These are phyloP conservation scores for Annona cherimola DNA, from an alignment of 164 flowering plant genomes.

Conservation along the genomic window DNA sequence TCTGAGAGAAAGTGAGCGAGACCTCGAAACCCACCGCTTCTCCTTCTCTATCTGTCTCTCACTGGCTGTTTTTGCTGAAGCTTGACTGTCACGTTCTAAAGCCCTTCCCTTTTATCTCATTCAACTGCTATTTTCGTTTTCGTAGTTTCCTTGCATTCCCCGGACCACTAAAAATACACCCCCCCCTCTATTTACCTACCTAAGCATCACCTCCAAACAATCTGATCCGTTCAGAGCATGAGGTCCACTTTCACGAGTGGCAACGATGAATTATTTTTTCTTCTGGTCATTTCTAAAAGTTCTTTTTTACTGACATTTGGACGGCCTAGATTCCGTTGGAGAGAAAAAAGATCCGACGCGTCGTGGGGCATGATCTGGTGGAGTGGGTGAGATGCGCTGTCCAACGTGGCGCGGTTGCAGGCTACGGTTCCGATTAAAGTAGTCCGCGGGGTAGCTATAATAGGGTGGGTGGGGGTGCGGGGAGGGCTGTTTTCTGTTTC, in stretches of 20 bases:
- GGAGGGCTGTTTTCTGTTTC: too few species aligned
- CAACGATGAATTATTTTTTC: too few species aligned
- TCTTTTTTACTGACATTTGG: too few species aligned
- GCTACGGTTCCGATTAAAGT: too few species aligned
- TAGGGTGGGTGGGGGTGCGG: too few species aligned
- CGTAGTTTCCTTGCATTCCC: not conserved
- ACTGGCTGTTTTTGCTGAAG: conserved; percentile 9
- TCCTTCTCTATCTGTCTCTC: conserved; percentile 4
- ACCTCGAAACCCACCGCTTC: not conserved
- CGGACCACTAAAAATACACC: not conserved
- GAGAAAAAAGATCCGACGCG: too few species aligned
- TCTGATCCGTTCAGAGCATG: not conserved
- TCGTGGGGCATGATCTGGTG: not conserved
- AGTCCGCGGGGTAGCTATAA: too few species aligned
- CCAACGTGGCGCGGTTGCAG: not conserved
- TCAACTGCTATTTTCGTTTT: not conserved
- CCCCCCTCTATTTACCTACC: not conserved
- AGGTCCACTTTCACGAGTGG: not conserved
- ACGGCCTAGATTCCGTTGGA: too few species aligned
- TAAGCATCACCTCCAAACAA: not conserved
- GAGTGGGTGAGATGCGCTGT: not conserved
- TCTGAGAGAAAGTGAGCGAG: not conserved
- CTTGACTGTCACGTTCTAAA: conserved; percentile 22
- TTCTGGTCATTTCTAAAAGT: not conserved
- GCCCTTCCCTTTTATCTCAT: not conserved